Percentiles rank a stretch among this genome's conserved stretches.
Conservation (phyloP, 257 asterid species). For the Haberlea rhodopensis region DNA sequence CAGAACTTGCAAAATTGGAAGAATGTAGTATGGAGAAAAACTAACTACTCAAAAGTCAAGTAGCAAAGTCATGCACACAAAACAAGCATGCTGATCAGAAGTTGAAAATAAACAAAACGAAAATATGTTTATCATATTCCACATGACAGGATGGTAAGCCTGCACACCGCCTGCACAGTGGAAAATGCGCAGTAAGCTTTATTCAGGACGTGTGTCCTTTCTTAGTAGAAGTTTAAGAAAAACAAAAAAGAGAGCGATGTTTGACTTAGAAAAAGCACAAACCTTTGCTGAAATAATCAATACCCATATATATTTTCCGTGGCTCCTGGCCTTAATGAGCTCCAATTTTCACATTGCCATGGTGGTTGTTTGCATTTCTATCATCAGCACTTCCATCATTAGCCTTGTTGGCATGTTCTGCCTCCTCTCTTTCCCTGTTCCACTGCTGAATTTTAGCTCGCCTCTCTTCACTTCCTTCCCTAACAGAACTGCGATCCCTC, state of each 20-base stretch:
- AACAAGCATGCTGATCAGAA: constrained; percentile 22
- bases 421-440: constrained; percentile 89
- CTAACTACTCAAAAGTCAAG: constrained; percentile 1
- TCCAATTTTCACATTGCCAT: constrained; percentile 32
- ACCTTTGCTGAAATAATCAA: constrained; percentile 45
- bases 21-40: background rate
- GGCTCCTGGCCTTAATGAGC: constrained; percentile 34
- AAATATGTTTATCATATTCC: constrained; percentile 48
- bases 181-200: constrained; percentile 85
- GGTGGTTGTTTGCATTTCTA: constrained; percentile 30
- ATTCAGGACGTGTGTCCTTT: constrained; percentile 28
- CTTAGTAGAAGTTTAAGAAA: background rate
- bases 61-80: constrained; percentile 28
- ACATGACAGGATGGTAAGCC: constrained; percentile 75
- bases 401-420: constrained; percentile 42
- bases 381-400: constrained; percentile 26
- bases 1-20: background rate
- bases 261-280: constrained; percentile 39
- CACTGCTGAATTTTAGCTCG: constrained; percentile 94
- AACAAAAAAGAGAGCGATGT: constrained; percentile 5
- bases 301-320: constrained; percentile 41
- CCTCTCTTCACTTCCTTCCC: constrained; percentile 98
- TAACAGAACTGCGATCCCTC: constrained; percentile 66
- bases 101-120: constrained; percentile 25
- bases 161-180: constrained; percentile 99